A percentile compares a stretch with the other conserved stretches of the same genome.
Conservation (phyloP, 2,329 filamentous ascomycete species). For the Pseudogymnoascus sp. region DNA sequence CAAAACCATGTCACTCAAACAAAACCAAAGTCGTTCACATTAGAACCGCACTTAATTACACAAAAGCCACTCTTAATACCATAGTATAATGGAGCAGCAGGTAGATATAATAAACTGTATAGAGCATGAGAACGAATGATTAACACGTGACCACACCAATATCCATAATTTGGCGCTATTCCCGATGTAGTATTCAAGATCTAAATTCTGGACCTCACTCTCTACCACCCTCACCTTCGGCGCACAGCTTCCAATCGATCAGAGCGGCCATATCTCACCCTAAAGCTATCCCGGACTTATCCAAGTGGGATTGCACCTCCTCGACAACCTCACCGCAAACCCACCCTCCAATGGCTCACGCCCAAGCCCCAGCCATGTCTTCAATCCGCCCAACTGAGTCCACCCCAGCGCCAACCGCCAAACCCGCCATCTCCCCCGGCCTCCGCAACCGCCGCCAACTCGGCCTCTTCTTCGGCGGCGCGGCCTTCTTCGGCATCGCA, state of each 20-base stretch:
- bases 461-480: conserved; percentile 63
- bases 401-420: conserved; percentile 13
- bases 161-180: background rate
- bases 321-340: conserved; percentile 4
- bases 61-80: background rate
- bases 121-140: background rate
- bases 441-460: conserved; percentile 41
- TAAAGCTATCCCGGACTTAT: background rate
- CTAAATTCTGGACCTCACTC: conserved; percentile 5
- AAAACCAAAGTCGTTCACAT: background rate
- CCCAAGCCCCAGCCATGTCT: conserved; percentile 2
- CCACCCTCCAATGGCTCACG: conserved; percentile 3
- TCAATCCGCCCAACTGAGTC: background rate
- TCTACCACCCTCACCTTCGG: background rate
- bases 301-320: background rate
- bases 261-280: background rate
- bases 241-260: background rate
- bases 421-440: conserved; percentile 11
- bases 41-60: background rate
- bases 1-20: background rate
- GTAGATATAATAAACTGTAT: background rate
- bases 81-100: background rate
- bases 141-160: background rate
- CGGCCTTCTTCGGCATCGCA: conserved; percentile 66
- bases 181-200: background rate